phyloP scores from a whole-genome alignment of 2,329 filamentous ascomycete genomes.

The Botrytis aclada region DNA sequence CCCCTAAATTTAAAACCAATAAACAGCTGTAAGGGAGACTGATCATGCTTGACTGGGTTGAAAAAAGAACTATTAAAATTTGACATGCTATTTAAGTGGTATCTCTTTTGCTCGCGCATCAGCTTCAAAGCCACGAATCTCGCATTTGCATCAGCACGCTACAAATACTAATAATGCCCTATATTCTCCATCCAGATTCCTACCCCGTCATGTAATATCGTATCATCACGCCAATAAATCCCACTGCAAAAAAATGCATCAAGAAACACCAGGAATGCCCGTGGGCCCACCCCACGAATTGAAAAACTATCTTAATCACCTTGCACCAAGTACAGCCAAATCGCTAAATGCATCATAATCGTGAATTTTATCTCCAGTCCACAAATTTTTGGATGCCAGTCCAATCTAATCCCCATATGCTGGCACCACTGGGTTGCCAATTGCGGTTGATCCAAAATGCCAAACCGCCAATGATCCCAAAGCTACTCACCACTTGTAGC shows the following conservation, averaged over 20 bases:
- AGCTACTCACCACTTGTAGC: slow-evolving; percentile 69
- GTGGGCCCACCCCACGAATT: background rate
- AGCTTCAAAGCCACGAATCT: background rate
- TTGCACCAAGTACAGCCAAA: background rate
- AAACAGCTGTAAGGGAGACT: background rate
- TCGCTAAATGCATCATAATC: slow-evolving; percentile 6
- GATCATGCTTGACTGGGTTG: background rate
- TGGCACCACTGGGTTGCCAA: slow-evolving; percentile 13
- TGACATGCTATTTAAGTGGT: background rate
- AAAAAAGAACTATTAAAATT: background rate
- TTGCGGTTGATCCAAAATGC: slow-evolving; percentile 54
- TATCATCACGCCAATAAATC: slow-evolving; percentile 1
- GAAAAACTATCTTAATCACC: background rate
- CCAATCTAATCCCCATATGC: slow-evolving; percentile 30
- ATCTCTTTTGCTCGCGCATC: slow-evolving; percentile 2
- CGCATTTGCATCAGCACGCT: background rate
- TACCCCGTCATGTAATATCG: background rate
- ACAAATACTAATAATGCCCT: background rate
- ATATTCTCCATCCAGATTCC: background rate
- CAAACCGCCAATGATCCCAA: slow-evolving; percentile 71
- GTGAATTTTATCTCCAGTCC: slow-evolving; percentile 23
- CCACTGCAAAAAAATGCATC: slow-evolving; percentile 8
- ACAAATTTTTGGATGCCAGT: slow-evolving; percentile 22
- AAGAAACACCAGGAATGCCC: slow-evolving; percentile 13
- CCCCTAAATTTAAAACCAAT: background rate